Evolutionary conservation across 176 grass and related monocot genomes (phyloP).

Genomic region (Oryza rufipogon): DNA sequence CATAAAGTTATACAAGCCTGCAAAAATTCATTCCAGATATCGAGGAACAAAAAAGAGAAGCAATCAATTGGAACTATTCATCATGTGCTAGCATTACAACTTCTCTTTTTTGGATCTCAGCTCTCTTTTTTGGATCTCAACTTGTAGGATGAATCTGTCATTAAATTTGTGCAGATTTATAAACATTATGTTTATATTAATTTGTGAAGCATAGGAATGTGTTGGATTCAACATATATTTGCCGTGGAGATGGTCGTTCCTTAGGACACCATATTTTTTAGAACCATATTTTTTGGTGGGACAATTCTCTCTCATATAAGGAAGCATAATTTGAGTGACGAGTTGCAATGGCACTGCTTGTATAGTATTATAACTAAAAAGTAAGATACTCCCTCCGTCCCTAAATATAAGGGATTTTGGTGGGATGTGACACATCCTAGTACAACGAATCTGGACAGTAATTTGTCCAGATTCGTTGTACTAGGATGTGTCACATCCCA

Average conservation of each 20-base stretch:
- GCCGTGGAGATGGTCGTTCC: background rate
- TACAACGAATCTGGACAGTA: too few relatives aligned
- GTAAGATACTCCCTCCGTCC: too few relatives aligned
- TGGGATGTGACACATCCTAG: too few relatives aligned
- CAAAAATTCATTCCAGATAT: background rate
- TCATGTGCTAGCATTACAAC: background rate
- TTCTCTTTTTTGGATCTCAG: too few relatives aligned
- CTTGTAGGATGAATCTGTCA: background rate
- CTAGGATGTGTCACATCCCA: too few relatives aligned
- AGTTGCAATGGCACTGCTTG: background rate
- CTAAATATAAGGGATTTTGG: too few relatives aligned
- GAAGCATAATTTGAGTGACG: constrained; percentile 21
- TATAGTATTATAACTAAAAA: too few relatives aligned
- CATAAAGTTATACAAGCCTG: background rate
- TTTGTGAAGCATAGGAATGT: background rate
- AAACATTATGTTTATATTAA: background rate
- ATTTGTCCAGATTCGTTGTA: too few relatives aligned
- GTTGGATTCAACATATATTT: background rate
- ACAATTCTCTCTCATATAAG: background rate
- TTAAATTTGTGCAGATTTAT: background rate
- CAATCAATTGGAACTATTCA: background rate
- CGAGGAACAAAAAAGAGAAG: background rate
- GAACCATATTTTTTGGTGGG: background rate
- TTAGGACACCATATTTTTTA: background rate
- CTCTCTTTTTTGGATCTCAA: background rate